Percentiles rank a stretch among this genome's conserved stretches.
Conservation (phyloP, 2,329 filamentous ascomycete species). For the Exserohilum rostratum region DNA sequence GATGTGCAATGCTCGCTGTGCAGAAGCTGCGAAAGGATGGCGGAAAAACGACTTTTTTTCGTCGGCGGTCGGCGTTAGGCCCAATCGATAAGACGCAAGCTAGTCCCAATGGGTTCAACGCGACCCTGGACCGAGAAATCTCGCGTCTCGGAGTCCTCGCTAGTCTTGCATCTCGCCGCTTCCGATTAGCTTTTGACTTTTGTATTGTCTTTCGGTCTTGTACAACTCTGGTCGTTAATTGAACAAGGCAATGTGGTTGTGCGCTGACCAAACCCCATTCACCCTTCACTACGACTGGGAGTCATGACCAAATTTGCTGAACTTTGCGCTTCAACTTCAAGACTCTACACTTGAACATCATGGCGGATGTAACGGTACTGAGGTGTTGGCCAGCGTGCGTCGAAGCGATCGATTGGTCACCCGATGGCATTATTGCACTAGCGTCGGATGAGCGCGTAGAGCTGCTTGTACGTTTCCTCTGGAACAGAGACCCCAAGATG, state of each 20-base stretch:
- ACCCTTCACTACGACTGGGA: background rate
- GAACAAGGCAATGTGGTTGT: background rate
- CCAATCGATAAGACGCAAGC: conserved; percentile 27
- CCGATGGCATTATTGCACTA: conserved; percentile 63
- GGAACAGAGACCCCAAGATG: background rate
- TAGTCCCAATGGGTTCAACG: conserved; percentile 8
- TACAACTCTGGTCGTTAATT: background rate
- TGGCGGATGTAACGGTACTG: conserved; percentile 45
- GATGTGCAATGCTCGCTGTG: conserved; percentile 5
- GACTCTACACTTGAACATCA: conserved; percentile 16
- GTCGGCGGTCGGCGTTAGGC: conserved; percentile 14
- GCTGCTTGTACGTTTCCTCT: conserved; percentile 52
- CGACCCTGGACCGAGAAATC: conserved; percentile 3
- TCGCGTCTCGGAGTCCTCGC: conserved; percentile 3
- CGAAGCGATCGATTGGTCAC: conserved; percentile 64
- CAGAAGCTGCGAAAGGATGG: conserved; percentile 9
- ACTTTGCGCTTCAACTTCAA: background rate
- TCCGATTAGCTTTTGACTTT: background rate
- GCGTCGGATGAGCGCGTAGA: conserved; percentile 62
- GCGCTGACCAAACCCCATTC: conserved; percentile 3
- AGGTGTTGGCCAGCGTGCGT: conserved; percentile 58
- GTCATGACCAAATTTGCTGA: conserved; percentile 9
- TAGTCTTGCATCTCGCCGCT: background rate
- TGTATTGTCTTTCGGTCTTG: too few relatives aligned
- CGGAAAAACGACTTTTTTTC: conserved; percentile 24